Evolutionary conservation across 305 asterid species (phyloP).

Genomic region (Solanum hybrid): DNA sequence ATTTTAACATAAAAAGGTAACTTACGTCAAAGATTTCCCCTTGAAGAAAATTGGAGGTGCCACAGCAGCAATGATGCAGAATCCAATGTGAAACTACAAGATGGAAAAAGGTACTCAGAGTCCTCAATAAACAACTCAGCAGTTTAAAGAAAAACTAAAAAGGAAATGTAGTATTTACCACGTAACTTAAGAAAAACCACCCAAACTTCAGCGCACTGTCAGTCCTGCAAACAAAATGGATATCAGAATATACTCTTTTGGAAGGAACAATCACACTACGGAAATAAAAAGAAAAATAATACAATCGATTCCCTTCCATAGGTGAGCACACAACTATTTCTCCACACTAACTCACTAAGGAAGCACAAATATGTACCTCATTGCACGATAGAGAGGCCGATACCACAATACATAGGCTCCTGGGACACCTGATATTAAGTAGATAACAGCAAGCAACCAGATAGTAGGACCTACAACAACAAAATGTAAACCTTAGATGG

Average conservation of each 20-base stretch:
- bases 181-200: conserved; percentile 71
- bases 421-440: conserved; percentile 42
- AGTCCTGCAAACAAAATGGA: conserved; percentile 38
- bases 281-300: not conserved
- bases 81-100: conserved; percentile 68
- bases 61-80: conserved; percentile 75
- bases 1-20: conserved; percentile 2
- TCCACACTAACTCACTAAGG: not conserved
- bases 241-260: not conserved
- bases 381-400: conserved; percentile 40
- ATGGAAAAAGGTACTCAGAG: not conserved
- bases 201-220: conserved; percentile 84
- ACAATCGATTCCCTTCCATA: not conserved
- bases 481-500: conserved; percentile 11
- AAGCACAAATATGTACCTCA: conserved; percentile 18
- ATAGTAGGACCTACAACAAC: conserved; percentile 24
- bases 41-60: conserved; percentile 85
- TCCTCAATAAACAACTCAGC: not conserved
- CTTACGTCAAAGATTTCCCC: conserved; percentile 88
- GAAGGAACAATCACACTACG: not conserved
- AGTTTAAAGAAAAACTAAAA: not conserved
- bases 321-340: not conserved
- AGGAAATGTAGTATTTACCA: conserved; percentile 19
- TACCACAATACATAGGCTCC: conserved; percentile 41
- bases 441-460: conserved; percentile 41